Percentiles rank a stretch among this genome's conserved stretches.
phyloP scores from a whole-genome alignment of 2,329 filamentous ascomycete species.

The Drechslerella dactyloides region DNA sequence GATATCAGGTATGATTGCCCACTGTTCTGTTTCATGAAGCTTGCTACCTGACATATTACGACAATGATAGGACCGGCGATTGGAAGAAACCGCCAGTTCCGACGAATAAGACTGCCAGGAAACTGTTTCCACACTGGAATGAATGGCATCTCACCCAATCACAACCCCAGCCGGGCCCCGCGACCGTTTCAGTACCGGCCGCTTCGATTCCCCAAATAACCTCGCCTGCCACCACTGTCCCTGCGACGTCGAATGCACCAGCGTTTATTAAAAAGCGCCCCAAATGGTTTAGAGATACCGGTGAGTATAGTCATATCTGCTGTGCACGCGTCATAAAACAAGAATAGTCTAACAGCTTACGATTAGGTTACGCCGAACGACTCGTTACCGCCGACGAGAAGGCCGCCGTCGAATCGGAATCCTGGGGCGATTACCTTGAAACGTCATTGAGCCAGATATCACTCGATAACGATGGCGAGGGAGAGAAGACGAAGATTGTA shows the following conservation, averaged over 20 bases:
- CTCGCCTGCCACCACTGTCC: not conserved
- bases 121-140: not conserved
- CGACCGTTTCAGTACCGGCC: not conserved
- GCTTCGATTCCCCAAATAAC: too few species aligned
- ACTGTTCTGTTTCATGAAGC: not conserved
- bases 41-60: not conserved
- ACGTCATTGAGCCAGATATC: not conserved
- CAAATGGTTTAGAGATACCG: not conserved
- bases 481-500: not conserved
- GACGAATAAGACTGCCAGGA: not conserved
- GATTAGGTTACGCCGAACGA: not conserved
- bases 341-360: not conserved
- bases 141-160: not conserved
- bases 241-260: not conserved
- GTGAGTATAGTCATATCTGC: not conserved
- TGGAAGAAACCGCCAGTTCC: not conserved
- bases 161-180: not conserved
- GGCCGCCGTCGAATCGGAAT: not conserved
- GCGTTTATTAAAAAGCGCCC: not conserved
- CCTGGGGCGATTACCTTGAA: not conserved
- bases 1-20: not conserved
- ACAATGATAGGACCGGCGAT: not conserved
- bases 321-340: not conserved
- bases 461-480: too few species aligned
- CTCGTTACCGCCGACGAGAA: not conserved